A percentile compares a stretch with the other conserved stretches of the same genome.
phyloP scores from a whole-genome alignment of 2,329 filamentous ascomycete species.

The Nemania sp. region DNA sequence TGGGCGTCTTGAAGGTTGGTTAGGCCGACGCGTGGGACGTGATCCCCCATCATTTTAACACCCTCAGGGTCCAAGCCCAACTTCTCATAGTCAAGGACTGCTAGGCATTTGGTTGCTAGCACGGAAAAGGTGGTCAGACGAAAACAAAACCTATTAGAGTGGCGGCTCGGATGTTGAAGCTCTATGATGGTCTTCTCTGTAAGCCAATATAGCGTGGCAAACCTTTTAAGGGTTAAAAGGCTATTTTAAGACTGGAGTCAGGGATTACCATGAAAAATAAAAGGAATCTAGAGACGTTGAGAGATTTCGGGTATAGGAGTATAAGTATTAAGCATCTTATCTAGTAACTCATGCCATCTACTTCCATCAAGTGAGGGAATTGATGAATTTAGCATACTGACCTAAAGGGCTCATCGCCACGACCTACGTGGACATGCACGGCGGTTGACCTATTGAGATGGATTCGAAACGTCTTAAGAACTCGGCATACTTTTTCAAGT shows the following conservation, averaged over 20 bases:
- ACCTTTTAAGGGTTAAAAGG: slow-evolving; percentile 45
- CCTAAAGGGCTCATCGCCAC: slow-evolving; percentile 44
- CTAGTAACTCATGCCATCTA: background rate
- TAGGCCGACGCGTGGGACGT: slow-evolving; percentile 30
- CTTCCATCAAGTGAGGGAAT: background rate
- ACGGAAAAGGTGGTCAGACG: slow-evolving; percentile 27
- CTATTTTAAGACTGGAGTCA: slow-evolving; percentile 19
- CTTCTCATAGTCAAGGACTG: background rate
- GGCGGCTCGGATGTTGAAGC: slow-evolving; percentile 46
- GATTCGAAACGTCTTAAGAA: slow-evolving; percentile 39
- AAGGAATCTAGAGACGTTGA: background rate
- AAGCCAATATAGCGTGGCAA: slow-evolving; percentile 41
- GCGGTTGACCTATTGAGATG: slow-evolving; percentile 43
- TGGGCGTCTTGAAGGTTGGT: background rate
- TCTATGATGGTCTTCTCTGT: slow-evolving; percentile 39
- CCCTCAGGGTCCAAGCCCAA: background rate
- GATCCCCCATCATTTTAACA: slow-evolving; percentile 20
- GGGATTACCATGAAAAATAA: background rate
- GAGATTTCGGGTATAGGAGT: background rate
- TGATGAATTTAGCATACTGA: background rate
- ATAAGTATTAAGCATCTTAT: background rate
- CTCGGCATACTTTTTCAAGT: slow-evolving; percentile 40
- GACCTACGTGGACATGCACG: slow-evolving; percentile 48
- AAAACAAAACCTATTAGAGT: slow-evolving; percentile 26
- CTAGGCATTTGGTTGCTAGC: slow-evolving; percentile 16